These are phyloP conservation scores for Gypsophila paniculata DNA, from an alignment of 179 eudicot species.

Conservation along the genomic window DNA sequence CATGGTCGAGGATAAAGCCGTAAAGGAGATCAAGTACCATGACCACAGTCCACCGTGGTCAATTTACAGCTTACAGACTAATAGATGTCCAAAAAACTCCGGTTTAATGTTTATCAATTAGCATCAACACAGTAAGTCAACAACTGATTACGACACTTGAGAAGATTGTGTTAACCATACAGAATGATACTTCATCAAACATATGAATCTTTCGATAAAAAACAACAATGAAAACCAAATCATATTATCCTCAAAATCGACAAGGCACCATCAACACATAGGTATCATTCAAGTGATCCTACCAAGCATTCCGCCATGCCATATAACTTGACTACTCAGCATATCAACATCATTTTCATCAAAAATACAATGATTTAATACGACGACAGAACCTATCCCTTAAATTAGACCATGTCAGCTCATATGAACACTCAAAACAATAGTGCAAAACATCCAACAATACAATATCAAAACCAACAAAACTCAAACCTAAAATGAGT, in stretches of 20 bases:
- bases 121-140: constrained; percentile 24
- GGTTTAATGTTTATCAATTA: neutral
- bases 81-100: too few species aligned
- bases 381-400: neutral
- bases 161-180: constrained; percentile 16
- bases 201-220: too few species aligned
- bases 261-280: constrained; percentile 14
- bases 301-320: constrained; percentile 5
- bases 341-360: constrained; percentile 17
- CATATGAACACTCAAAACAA: neutral
- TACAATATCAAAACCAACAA: too few species aligned
- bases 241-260: constrained; percentile 9
- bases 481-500: neutral
- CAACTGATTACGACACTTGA: constrained; percentile 24
- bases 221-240: constrained; percentile 8
- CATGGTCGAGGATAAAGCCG: too few species aligned
- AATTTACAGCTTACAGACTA: too few species aligned
- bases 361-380: neutral
- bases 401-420: neutral
- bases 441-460: neutral
- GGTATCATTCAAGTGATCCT: constrained; percentile 17
- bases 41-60: too few species aligned
- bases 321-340: constrained; percentile 11
- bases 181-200: too few species aligned
- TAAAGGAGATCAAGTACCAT: too few species aligned